Conservation (phyloP, 179 eudicot genomes). For the Heliamphora pulchella region DNA sequence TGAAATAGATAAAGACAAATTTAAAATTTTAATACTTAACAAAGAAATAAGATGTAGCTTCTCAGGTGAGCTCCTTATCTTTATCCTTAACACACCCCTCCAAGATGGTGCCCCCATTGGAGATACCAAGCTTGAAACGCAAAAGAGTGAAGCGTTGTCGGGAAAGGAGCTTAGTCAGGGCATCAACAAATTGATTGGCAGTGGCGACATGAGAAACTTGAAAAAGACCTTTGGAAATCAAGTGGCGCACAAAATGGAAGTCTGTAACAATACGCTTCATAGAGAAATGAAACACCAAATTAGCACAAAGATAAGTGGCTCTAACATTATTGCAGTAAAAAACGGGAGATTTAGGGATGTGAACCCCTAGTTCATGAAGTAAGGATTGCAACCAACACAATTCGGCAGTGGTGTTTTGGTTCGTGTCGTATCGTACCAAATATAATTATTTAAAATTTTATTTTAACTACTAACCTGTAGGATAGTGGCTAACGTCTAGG, state of each 20-base stretch:
- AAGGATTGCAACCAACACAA: neutral
- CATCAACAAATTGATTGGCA: neutral
- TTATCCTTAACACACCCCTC: neutral
- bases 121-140: neutral
- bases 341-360: neutral
- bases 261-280: neutral
- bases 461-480: no score
- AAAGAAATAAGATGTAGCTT: no score
- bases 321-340: neutral
- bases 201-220: neutral
- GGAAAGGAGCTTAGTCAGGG: neutral
- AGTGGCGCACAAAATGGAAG: neutral
- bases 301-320: constrained; percentile 6
- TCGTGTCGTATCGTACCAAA: no score
- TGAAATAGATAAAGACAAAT: no score
- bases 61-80: no score
- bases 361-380: neutral
- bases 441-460: no score
- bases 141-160: neutral
- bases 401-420: neutral
- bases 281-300: neutral
- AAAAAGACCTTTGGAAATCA: neutral
- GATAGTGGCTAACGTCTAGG: no score
- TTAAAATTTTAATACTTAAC: no score
- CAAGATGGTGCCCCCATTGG: constrained; percentile 1